phyloP scores from a whole-genome alignment of 2,329 filamentous ascomycete species.

The Laburnicola sp. region DNA sequence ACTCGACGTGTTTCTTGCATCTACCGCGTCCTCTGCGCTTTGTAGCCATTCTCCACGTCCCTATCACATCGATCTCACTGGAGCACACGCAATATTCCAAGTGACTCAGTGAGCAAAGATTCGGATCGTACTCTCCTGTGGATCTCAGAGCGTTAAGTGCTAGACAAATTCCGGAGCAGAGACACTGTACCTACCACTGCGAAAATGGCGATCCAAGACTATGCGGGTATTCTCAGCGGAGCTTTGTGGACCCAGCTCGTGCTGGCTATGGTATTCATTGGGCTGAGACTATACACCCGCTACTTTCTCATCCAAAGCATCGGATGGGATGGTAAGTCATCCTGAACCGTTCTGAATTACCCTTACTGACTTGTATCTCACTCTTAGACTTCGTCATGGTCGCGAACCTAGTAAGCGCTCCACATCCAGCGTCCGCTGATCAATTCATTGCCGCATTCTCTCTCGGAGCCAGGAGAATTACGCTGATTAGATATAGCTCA shows the following conservation, averaged over 20 bases:
- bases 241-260: slow-evolving; percentile 38
- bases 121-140: too few species aligned
- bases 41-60: too few species aligned
- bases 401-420: slow-evolving; percentile 26
- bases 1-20: too few species aligned
- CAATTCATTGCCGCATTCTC: background rate
- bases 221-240: slow-evolving; percentile 27
- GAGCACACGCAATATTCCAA: too few species aligned
- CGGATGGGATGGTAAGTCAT: slow-evolving; percentile 28
- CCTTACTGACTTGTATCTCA: too few species aligned
- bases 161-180: too few species aligned
- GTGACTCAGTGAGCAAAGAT: too few species aligned
- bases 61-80: too few species aligned
- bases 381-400: slow-evolving; percentile 27
- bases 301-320: slow-evolving; percentile 31
- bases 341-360: too few species aligned
- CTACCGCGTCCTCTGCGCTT: too few species aligned
- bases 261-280: slow-evolving; percentile 30
- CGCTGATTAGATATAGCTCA: slow-evolving; percentile 17
- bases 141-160: too few species aligned
- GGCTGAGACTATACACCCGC: slow-evolving; percentile 33
- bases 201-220: slow-evolving; percentile 29
- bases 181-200: background rate
- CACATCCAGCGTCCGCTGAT: too few species aligned
- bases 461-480: background rate